Percentiles rank a stretch among this genome's conserved stretches.
These are phyloP conservation scores for Phytophthora syringae DNA, from an alignment of 352 stramenopile species.

Conservation along the genomic window DNA sequence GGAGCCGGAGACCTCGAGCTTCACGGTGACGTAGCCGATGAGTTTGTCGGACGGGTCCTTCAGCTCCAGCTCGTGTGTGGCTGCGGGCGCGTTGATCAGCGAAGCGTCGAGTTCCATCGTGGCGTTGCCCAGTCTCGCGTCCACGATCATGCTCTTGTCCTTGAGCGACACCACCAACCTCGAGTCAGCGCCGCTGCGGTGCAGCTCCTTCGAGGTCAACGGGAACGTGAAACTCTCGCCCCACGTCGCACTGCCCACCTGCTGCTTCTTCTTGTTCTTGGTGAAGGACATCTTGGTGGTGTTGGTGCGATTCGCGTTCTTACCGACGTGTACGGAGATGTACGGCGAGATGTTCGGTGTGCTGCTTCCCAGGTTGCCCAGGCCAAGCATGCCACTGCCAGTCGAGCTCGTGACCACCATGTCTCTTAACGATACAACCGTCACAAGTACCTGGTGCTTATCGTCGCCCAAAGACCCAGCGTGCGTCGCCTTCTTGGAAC, in stretches of 20 bases:
- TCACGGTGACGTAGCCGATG: constrained; percentile 40
- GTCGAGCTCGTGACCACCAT: constrained; percentile 72
- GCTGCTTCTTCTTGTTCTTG: constrained; percentile 52
- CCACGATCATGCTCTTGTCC: constrained; percentile 50
- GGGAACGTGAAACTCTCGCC: constrained; percentile 87
- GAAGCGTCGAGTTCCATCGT: constrained; percentile 34
- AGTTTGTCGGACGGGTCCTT: constrained; percentile 35
- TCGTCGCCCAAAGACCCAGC: constrained; percentile 49
- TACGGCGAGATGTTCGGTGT: constrained; percentile 84
- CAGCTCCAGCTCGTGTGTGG: constrained; percentile 39
- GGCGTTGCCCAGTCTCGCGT: constrained; percentile 37
- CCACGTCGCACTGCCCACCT: constrained; percentile 60
- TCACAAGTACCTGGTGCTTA: constrained; percentile 78
- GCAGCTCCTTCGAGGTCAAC: constrained; percentile 59
- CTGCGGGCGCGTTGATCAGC: constrained; percentile 24
- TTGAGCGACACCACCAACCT: constrained; percentile 46
- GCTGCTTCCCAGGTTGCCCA: constrained; percentile 78
- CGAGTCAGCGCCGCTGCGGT: constrained; percentile 36
- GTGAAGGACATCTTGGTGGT: constrained; percentile 70
- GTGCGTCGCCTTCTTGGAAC: constrained; percentile 34
- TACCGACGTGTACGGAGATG: constrained; percentile 77
- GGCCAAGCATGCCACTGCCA: constrained; percentile 66
- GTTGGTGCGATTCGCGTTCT: constrained; percentile 74
- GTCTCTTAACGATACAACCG: constrained; percentile 58
- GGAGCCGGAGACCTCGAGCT: constrained; percentile 44